Percentiles rank a stretch among this genome's conserved stretches.
These are phyloP conservation scores for Cutaneotrichosporon sp. DNA, from an alignment of 1,284 basidiomycete species.

Conservation along the genomic window DNA sequence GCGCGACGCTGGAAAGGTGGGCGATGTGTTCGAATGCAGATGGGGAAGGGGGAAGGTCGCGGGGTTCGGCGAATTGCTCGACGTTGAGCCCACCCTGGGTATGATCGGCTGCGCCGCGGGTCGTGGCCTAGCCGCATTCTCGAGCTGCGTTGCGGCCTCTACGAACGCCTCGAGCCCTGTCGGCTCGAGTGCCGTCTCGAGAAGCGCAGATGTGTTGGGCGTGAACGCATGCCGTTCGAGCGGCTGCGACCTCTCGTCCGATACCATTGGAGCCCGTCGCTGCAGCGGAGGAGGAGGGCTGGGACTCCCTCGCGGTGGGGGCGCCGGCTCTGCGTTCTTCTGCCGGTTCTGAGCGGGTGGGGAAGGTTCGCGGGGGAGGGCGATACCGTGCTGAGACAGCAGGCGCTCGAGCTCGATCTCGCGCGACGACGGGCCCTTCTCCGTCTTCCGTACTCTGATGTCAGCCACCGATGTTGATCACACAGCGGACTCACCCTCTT, in stretches of 20 bases:
- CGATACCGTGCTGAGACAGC: conserved; percentile 25
- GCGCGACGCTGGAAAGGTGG: background rate
- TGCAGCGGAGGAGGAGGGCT: background rate
- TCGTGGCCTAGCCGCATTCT: background rate
- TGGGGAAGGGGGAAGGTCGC: background rate
- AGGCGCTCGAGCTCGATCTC: conserved; percentile 28
- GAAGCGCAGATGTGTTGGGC: background rate
- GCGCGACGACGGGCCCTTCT: conserved; percentile 9
- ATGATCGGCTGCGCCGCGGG: background rate
- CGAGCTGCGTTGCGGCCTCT: background rate
- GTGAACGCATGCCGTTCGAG: background rate
- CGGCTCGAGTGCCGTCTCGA: background rate
- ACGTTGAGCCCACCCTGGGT: background rate
- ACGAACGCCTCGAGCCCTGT: background rate
- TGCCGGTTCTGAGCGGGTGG: background rate
- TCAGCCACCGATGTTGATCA: no score
- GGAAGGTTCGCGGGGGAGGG: conserved; percentile 9
- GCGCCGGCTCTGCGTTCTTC: background rate
- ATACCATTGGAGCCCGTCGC: background rate
- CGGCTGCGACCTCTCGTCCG: background rate
- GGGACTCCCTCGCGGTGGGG: background rate
- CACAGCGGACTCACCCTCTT: conserved; percentile 19
- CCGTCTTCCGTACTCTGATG: background rate
- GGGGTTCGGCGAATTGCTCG: background rate
- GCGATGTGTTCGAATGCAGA: no score